phyloP scores from a whole-genome alignment of 345 rosid species.

The Eucalyptus camaldulensis region DNA sequence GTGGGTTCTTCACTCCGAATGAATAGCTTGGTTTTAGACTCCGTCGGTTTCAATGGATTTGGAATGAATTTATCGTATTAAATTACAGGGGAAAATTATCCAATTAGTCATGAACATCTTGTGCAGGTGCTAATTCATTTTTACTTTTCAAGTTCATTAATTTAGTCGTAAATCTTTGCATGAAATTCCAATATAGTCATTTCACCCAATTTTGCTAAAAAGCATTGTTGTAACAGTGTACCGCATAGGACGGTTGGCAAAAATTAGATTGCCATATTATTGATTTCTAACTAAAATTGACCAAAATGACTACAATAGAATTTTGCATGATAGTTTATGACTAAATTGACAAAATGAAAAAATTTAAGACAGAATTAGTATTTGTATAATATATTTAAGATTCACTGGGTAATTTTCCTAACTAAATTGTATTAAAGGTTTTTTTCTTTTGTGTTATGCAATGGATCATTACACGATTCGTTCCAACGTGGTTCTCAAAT shows the following conservation, averaged over 20 bases:
- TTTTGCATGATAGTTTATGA: fast-evolving
- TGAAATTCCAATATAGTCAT: neutral
- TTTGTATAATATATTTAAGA: neutral
- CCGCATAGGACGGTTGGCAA: neutral
- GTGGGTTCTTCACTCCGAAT: neutral
- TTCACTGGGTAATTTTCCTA: no score
- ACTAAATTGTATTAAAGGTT: neutral
- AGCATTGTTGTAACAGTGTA: fast-evolving
- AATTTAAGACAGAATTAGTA: fast-evolving
- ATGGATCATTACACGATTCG: neutral
- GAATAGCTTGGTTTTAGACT: neutral
- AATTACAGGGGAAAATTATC: neutral
- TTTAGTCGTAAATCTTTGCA: neutral
- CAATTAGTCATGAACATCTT: neutral
- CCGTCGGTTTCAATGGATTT: neutral
- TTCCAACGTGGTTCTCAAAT: neutral
- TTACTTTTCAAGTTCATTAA: neutral
- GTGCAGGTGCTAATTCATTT: neutral
- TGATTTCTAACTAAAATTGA: neutral
- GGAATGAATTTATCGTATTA: neutral
- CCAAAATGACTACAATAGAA: neutral
- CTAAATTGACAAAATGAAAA: neutral
- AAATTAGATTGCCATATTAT: neutral
- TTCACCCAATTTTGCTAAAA: neutral
- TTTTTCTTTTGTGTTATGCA: neutral